Percentiles rank a stretch among this genome's conserved stretches.
These are phyloP conservation scores for Rhodomyrtus tomentosa DNA, from an alignment of 345 rosid species.

Conservation along the genomic window DNA sequence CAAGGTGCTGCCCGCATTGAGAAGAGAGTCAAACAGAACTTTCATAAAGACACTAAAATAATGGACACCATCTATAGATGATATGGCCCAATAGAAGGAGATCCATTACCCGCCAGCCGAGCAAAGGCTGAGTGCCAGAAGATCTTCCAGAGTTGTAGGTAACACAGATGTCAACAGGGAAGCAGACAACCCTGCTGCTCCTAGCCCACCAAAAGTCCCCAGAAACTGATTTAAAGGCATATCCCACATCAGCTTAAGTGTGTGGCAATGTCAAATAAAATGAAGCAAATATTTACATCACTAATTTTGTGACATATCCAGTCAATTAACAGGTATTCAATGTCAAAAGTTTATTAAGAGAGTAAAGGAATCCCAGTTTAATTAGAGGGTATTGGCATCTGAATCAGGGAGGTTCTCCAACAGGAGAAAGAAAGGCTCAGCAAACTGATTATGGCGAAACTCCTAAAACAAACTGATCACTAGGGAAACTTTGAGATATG, in stretches of 20 bases:
- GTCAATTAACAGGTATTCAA: not conserved
- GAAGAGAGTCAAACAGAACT: not conserved
- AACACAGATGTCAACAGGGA: slow-evolving; percentile 84
- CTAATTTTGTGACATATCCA: not conserved
- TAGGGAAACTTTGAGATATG: not conserved
- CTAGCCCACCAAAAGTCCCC: slow-evolving; percentile 83
- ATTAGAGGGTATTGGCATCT: not conserved
- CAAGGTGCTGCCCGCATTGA: not conserved
- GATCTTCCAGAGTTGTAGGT: slow-evolving; percentile 81
- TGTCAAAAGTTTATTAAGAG: not conserved
- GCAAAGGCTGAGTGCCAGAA: slow-evolving; percentile 85
- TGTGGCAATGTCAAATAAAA: not conserved
- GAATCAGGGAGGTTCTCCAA: not conserved
- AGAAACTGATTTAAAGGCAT: slow-evolving; percentile 34
- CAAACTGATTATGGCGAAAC: not conserved
- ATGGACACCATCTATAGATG: not conserved
- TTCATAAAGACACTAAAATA: not conserved
- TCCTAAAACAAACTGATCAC: not conserved
- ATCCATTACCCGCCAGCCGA: slow-evolving; percentile 87
- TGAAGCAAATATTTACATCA: not conserved
- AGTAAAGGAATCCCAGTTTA: not conserved
- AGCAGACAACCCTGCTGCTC: slow-evolving; percentile 88
- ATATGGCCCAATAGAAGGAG: slow-evolving; percentile 1
- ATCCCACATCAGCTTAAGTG: slow-evolving; percentile 1
- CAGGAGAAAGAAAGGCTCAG: not conserved